Base-by-base conservation (phyloP, 2,329 filamentous ascomycete species). In the Ophioceras dolichostomum region DNA sequence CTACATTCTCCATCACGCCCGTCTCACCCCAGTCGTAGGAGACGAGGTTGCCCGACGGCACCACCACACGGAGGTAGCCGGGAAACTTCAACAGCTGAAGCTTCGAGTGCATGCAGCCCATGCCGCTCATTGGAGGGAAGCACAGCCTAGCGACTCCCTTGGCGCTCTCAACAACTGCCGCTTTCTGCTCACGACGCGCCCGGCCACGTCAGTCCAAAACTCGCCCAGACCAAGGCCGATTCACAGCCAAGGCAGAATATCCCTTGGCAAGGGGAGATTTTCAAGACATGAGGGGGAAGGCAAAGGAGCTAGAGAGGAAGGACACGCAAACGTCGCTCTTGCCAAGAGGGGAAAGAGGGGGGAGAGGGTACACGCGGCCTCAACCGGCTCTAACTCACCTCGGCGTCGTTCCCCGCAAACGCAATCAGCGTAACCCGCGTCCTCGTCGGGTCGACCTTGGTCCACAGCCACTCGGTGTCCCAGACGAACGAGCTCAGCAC, bases 21-120 rank as follows among this genome's bases (percentile, higher is more conserved):
- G 68, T 70, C 54, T 93, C 85, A 9, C 88, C 89, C 88, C 91
- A 96, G 53, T 98, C 89, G 49, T 83, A 86, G 7, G 75, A 68
- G 10, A 83, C 78, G 34, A 95, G 63, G 49, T 98, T 98, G 2
- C 87, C 91, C 4, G 81, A 89, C 0, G 91, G 87, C 2, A 96
- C 66, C 1, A 82, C 89, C 32, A 98, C 68, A 6, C 91, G 76
- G 13, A 95, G 58, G 53, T 87, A 78, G 2, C 61, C 60, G 0
- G 71, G 61, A 47, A 86, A 84, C 48, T 87, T 89, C n/a, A 96
- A 67, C 2, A 96, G 60, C 70, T 94, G 88, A 31, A 96, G 65
- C 54, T 98, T 96, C 35, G 86, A 94, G 57, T 96, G 91, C 87
- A 96, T 94, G 48, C 70, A 78, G 18, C 78, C 80, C 5, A 73